These are phyloP conservation scores for Aspergillus cejpii DNA, from an alignment of 2,329 filamentous ascomycete species.

Conservation along the genomic window DNA sequence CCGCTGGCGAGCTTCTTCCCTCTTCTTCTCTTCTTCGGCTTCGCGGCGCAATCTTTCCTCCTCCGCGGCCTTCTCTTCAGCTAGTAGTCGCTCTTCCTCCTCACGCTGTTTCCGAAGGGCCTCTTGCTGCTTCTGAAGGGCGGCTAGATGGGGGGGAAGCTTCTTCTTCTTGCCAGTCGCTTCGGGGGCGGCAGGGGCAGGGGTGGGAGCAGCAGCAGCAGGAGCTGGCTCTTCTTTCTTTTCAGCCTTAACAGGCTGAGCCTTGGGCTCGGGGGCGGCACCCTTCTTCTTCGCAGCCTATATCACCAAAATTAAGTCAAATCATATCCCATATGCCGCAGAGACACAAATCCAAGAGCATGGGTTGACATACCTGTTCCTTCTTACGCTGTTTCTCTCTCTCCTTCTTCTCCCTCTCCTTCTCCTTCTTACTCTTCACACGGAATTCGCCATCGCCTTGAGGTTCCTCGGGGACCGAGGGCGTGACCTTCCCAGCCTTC, in stretches of 20 bases:
- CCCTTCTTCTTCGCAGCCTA: conserved; percentile 81
- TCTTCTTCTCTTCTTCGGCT: conserved; percentile 44
- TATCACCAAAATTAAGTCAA: conserved; percentile 7
- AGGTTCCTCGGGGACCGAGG: conserved; percentile 40
- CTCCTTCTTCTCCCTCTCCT: conserved; percentile 97
- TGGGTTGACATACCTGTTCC: conserved; percentile 78
- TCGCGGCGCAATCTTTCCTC: conserved; percentile 34
- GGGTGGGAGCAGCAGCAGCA: conserved; percentile 34
- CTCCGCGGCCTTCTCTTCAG: conserved; percentile 37
- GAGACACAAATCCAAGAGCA: no score
- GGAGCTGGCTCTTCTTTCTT: conserved; percentile 47
- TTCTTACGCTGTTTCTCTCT: conserved; percentile 97
- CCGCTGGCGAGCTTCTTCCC: conserved; percentile 41
- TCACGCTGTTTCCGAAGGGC: conserved; percentile 41
- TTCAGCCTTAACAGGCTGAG: conserved; percentile 14
- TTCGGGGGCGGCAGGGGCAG: conserved; percentile 29
- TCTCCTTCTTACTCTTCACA: conserved; percentile 94
- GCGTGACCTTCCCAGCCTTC: conserved; percentile 45
- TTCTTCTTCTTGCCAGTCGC: conserved; percentile 76
- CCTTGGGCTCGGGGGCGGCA: conserved; percentile 36
- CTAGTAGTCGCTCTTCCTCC: conserved; percentile 38
- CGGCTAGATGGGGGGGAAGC: conserved; percentile 54
- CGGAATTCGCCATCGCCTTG: conserved; percentile 53
- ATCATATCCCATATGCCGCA: no score
- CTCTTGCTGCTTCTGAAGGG: conserved; percentile 47